Conservation (phyloP, 1,284 basidiomycete species). For the Phellopilus nigrolimitatus region DNA sequence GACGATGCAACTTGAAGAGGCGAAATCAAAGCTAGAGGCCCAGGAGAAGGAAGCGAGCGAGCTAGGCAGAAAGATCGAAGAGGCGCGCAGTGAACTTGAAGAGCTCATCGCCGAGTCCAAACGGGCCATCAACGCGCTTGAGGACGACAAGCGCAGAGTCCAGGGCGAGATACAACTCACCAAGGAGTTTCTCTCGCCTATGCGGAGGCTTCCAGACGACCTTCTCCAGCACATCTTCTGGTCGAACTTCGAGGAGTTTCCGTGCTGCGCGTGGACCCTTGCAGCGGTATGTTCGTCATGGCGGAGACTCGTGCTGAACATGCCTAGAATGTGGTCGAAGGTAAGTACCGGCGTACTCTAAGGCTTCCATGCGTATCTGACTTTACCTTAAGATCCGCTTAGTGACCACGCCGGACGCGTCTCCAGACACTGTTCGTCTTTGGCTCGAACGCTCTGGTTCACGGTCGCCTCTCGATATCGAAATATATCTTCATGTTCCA, state of each 20-base stretch:
- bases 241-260: conserved; percentile 59
- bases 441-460: conserved; percentile 75
- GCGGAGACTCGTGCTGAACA: conserved; percentile 55
- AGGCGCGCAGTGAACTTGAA: conserved; percentile 49
- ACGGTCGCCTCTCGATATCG: conserved; percentile 65
- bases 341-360: conserved; percentile 35
- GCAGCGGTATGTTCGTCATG: conserved; percentile 59
- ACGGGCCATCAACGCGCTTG: conserved; percentile 47
- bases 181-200: conserved; percentile 62
- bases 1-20: conserved; percentile 20
- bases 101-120: conserved; percentile 51
- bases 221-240: conserved; percentile 62
- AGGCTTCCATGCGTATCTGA: conserved; percentile 14
- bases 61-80: conserved; percentile 30
- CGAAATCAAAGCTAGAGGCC: conserved; percentile 11
- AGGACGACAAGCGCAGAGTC: conserved; percentile 41
- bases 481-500: conserved; percentile 60
- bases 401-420: conserved; percentile 59
- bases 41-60: conserved; percentile 21
- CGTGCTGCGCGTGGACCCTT: conserved; percentile 66
- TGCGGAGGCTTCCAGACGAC: conserved; percentile 60
- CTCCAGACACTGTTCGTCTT: conserved; percentile 70
- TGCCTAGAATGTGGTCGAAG: conserved; percentile 70
- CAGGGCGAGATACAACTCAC: conserved; percentile 44
- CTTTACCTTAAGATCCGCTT: conserved; percentile 53